Conservation (phyloP, 345 rosid species). For the Gynandropsis gynandra region DNA sequence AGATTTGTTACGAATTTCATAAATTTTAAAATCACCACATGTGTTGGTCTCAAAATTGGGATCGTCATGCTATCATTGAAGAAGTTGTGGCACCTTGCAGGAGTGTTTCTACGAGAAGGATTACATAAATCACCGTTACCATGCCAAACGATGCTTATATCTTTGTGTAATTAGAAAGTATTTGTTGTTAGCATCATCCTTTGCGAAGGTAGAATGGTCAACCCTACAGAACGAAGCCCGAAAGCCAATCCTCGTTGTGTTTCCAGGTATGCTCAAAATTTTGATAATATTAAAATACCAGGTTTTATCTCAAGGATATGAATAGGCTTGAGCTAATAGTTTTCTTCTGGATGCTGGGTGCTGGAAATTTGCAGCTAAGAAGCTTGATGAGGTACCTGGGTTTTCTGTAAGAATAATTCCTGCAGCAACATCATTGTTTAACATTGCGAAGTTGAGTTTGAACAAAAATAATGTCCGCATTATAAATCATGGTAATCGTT, state of each 20-base stretch:
- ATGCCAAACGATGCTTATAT: constrained; percentile 79
- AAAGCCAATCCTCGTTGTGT: constrained; percentile 66
- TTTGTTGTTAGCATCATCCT: constrained; percentile 36
- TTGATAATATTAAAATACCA: neutral
- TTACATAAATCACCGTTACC: constrained; percentile 50
- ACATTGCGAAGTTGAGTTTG: constrained; percentile 56
- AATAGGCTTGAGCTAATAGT: too few relatives aligned
- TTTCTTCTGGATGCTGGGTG: too few relatives aligned
- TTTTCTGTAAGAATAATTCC: constrained; percentile 67
- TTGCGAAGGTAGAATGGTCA: constrained; percentile 77
- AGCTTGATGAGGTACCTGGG: constrained; percentile 45
- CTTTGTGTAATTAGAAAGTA: constrained; percentile 66
- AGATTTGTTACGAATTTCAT: constrained; percentile 7
- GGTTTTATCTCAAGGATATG: neutral
- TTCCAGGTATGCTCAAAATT: constrained; percentile 51
- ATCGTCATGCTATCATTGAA: too few relatives aligned
- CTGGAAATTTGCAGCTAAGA: constrained; percentile 35
- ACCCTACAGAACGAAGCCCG: constrained; percentile 75
- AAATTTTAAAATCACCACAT: neutral
- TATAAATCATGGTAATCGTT: constrained; percentile 46
- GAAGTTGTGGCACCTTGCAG: constrained; percentile 29
- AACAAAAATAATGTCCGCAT: constrained; percentile 62
- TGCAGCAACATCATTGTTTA: constrained; percentile 55
- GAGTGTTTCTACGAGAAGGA: constrained; percentile 45
- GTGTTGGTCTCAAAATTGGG: constrained; percentile 2